Evolutionary conservation across 805 yeast species (phyloP).

Genomic region (Hanseniaspora nectarophila): DNA sequence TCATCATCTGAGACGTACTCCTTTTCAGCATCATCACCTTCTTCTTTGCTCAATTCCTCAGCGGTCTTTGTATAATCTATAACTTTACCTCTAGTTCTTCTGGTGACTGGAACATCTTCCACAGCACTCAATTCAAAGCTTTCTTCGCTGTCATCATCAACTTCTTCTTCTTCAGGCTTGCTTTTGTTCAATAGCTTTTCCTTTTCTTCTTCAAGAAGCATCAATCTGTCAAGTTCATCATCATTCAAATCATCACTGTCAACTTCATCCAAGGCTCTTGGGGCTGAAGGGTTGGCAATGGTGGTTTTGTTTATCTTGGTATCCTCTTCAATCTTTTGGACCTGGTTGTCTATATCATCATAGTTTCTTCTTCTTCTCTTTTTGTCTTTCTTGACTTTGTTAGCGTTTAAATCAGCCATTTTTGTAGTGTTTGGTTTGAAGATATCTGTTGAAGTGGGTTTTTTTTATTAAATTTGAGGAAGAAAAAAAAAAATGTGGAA

Average conservation of each 20-base stretch:
- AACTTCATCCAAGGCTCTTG: not conserved
- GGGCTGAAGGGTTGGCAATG: not conserved
- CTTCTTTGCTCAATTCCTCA: conserved; percentile 1
- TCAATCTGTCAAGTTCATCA: conserved; percentile 11
- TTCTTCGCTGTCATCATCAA: conserved; percentile 9
- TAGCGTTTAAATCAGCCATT: not conserved
- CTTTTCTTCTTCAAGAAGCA: conserved; percentile 12
- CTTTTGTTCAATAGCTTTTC: conserved; percentile 1
- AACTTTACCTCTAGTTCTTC: conserved; percentile 15
- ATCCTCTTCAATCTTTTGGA: conserved; percentile 5
- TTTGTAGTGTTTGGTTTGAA: not conserved
- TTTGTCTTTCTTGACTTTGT: conserved; percentile 8
- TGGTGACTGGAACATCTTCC: not conserved
- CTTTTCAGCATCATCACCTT: not conserved
- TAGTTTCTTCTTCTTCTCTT: conserved; percentile 16
- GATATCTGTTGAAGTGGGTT: too few species aligned
- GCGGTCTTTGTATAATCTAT: conserved; percentile 14
- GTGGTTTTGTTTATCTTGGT: not conserved
- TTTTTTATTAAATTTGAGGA: not conserved
- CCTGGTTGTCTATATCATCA: conserved; percentile 13
- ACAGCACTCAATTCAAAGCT: conserved; percentile 6
- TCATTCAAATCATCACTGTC: conserved; percentile 12
- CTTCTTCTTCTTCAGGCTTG: not conserved
- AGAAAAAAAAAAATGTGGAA: not conserved
- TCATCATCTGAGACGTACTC: conserved; percentile 6